Evolutionary conservation across 2,329 filamentous ascomycete species (phyloP).

Genomic region (Diaporthe aspalathi): DNA sequence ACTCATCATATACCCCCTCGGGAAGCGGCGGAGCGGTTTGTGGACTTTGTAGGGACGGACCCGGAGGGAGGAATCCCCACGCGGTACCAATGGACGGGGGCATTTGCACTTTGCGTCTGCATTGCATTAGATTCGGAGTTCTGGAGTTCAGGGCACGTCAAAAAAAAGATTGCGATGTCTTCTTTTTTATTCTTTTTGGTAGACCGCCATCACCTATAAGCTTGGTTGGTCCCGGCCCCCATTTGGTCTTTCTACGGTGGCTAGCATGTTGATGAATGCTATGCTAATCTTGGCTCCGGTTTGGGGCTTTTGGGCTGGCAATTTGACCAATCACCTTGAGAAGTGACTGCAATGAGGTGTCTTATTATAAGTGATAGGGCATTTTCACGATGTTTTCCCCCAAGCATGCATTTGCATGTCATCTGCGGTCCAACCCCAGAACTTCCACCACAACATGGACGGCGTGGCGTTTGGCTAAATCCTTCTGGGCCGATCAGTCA

Average conservation of each 20-base stretch:
- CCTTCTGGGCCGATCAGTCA: background rate
- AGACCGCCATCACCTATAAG: background rate
- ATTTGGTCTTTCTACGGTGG: background rate
- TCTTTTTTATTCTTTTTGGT: too few relatives aligned
- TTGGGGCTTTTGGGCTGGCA: background rate
- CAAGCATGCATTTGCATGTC: background rate
- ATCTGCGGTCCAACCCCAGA: too few relatives aligned
- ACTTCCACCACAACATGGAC: background rate
- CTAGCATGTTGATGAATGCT: slow-evolving; percentile 14
- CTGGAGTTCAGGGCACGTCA: background rate
- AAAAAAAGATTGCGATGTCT: background rate
- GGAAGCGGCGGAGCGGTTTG: slow-evolving; percentile 68
- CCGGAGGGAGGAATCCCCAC: too few relatives aligned
- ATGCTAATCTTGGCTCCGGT: background rate
- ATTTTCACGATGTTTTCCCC: background rate
- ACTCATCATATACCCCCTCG: slow-evolving; percentile 65
- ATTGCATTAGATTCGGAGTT: slow-evolving; percentile 18
- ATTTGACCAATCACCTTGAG: background rate
- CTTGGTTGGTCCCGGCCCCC: too few relatives aligned
- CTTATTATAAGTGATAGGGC: background rate
- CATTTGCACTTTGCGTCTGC: too few relatives aligned
- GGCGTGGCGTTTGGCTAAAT: background rate
- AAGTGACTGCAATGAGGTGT: background rate
- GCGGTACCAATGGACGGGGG: too few relatives aligned
- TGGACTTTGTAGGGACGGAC: slow-evolving; percentile 63